Evolutionary conservation across 2,329 filamentous ascomycete genomes (phyloP), one percentile per base, ranked within the genome.

Genomic region (Grosmannia penicillata): DNA sequence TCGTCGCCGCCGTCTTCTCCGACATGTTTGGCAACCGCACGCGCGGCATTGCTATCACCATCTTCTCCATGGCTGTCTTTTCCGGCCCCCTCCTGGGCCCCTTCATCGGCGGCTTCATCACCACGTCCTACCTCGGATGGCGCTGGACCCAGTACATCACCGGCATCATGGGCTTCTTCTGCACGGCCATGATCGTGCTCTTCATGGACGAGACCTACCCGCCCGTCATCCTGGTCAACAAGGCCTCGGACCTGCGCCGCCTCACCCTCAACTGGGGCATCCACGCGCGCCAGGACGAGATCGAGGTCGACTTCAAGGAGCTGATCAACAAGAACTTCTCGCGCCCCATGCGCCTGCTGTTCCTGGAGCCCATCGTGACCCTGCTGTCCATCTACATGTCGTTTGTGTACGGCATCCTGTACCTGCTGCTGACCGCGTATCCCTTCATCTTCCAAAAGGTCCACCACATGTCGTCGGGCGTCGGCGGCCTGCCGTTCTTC

Each of bases 361-460:
- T 80, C 43, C 65, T 66, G 25, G 78, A 83, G 55, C 78, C 80
- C 40, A 81, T 84, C 39, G 75, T 84, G 39, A 62, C 72, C 1
- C 59, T 77, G 9, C 58, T 84, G 18, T 79, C 76, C 27, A 61
- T 83, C 39, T 84, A 84, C 58, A 79, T 78, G 63, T 70, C 76
- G 30, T 84, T 84, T 57, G 75, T 82, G 55, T 86, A 87, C 51
- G 80, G 67, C 14, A 65, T 91, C 1, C 71, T 93, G 1, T 93
- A 91, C 52, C 75, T 89, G 21, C 91, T 91, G 62, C 66, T 94
- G 37, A 87, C 83, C 0, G 82, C 84, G 1, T 93, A 93, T 49
- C 78, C 82, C 1, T 71, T 91, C 32, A 80, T 93, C 34, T 93
- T 91, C 59, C 65, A 78, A 44, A 63, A 67, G 22, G 66, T 86